These are phyloP conservation scores for Periconia macrospinosa DNA, from an alignment of 2,329 filamentous ascomycete genomes.

Conservation along the genomic window DNA sequence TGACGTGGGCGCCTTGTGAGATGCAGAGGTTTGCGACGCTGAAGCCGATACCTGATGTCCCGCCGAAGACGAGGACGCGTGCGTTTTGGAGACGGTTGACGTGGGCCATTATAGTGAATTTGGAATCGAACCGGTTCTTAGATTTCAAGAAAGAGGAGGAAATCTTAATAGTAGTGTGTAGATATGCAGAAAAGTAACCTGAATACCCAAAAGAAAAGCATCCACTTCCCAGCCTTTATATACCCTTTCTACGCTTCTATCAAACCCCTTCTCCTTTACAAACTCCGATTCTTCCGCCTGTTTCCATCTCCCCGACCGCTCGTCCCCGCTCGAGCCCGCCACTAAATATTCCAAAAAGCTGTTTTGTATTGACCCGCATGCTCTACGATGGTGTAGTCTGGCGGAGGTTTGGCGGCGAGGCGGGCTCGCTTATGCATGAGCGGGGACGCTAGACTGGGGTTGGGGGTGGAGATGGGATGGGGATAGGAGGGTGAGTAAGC, in stretches of 20 bases:
- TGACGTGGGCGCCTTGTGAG: slow-evolving; percentile 58
- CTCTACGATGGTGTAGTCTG: not conserved
- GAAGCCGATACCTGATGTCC: slow-evolving; percentile 66
- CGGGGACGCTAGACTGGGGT: slow-evolving; percentile 9
- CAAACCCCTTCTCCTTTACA: not conserved
- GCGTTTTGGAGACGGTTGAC: slow-evolving; percentile 52
- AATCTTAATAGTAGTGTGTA: not conserved
- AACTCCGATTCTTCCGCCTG: not conserved
- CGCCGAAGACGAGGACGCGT: slow-evolving; percentile 64
- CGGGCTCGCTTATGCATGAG: slow-evolving; percentile 23
- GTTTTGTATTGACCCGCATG: too few species aligned
- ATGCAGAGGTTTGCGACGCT: slow-evolving; percentile 61
- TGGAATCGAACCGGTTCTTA: not conserved
- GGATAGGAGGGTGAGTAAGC: too few species aligned
- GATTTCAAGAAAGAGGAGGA: not conserved
- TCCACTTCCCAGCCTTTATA: not conserved
- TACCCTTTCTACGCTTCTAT: not conserved
- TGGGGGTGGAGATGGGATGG: not conserved
- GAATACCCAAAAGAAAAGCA: not conserved
- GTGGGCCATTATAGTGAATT: slow-evolving; percentile 29
- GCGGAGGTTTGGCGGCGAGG: slow-evolving; percentile 4
- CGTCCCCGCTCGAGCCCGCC: slow-evolving; percentile 7
- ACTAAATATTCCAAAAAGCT: too few species aligned
- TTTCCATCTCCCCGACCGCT: slow-evolving; percentile 7
- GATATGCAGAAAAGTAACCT: not conserved